Base-by-base conservation (phyloP, 441 rosid species). In the Eugenia klotzschiana region DNA sequence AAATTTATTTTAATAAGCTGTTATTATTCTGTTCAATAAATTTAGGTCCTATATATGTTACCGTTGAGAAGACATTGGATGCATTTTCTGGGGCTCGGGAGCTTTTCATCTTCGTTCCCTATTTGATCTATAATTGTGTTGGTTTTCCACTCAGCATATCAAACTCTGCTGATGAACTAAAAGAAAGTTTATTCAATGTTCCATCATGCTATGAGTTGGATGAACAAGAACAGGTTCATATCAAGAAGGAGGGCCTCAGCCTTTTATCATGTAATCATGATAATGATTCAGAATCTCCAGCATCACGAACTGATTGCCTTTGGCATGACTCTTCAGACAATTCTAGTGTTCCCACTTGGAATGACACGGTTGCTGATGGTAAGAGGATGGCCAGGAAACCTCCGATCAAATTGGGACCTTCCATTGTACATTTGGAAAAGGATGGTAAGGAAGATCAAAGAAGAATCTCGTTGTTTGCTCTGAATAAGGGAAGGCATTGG, bases 11-110 rank as follows among this genome's bases (percentile, higher is more conserved):
- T 51, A 80, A 80, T 51, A 18, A 27, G 58, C 43, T 84, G 69
- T 83, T 87, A 56, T 89, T 81, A 26, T 58, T 77, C 82, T 73
- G 20, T 86, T 80, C 33, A 82, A 26, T 55, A 86, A 79, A 89
- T 87, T 58, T 84, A 96, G 99, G 98, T 87, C 89, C 95, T 26
- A 85, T 94, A 56, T 84, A 91, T 92, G 93, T 92, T 77, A 90
- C 92, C 11, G 88, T 94, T 82, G 98, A 97, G 90, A 94, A 93
- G 90, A 90, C 86, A 82, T 88, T 97, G 98, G 98, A 97, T 86
- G 94, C 91, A 41, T 91, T 93, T 82, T 95, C 98, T 88, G 98
- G 99, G 88, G 93, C 96, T 56, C 93, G 99, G 60, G 98, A 95
- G 86, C 92, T 97, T 83, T 91, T 87, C 82, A 87, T 97, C 86